phyloP scores from a whole-genome alignment of 306 rosid species.

The Cajanus cajan region DNA sequence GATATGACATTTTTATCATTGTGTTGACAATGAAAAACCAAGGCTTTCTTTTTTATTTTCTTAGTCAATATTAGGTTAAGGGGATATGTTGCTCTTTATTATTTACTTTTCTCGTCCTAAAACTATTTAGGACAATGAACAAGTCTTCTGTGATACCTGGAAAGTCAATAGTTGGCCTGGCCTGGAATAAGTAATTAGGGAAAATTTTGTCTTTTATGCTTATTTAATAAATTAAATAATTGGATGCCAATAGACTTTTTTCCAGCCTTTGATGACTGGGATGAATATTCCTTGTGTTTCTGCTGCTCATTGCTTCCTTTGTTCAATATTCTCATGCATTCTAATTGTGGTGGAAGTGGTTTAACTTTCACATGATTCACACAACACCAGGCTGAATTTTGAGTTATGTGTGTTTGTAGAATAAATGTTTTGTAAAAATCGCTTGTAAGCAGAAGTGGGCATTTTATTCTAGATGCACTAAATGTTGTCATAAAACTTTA shows the following conservation, averaged over 20 bases:
- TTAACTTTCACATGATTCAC: not conserved
- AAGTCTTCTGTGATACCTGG: not conserved
- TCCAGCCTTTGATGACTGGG: not conserved
- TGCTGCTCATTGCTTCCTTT: not conserved
- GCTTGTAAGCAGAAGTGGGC: conserved; percentile 2
- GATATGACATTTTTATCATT: not conserved
- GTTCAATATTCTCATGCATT: conserved; percentile 1
- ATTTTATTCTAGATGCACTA: not conserved
- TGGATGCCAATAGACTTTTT: not conserved
- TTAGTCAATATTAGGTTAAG: not conserved
- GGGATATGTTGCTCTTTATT: not conserved
- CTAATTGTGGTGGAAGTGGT: conserved; percentile 7
- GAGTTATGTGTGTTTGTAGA: not conserved
- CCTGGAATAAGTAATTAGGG: not conserved
- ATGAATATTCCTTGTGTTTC: not conserved
- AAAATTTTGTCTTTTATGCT: not conserved
- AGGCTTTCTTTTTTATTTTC: not conserved
- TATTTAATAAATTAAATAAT: conserved; percentile 7
- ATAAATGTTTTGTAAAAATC: not conserved
- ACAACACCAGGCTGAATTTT: not conserved
- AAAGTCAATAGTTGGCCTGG: not conserved
- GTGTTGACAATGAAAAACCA: not conserved
- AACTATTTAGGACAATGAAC: not conserved
- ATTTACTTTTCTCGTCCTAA: not conserved
- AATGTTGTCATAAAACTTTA: not conserved